Conservation (phyloP, 768 basidiomycete species). For the Leccinellum albellum region DNA sequence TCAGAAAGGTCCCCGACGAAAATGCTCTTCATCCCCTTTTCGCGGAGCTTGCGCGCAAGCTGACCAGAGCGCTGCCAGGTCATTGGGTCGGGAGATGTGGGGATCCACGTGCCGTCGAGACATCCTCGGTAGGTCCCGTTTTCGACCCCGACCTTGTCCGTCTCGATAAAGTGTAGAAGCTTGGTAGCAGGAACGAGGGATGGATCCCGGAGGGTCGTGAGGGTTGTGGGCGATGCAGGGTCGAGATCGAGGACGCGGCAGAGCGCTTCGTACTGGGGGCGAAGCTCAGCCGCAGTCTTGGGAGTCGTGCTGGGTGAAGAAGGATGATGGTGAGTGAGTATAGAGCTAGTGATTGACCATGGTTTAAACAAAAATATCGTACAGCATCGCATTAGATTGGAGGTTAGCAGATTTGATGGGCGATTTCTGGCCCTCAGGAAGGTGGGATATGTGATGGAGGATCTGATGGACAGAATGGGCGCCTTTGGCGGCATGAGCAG, state of each 20-base stretch:
- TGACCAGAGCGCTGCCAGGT: slow-evolving; percentile 62
- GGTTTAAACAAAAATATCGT: slow-evolving; percentile 19
- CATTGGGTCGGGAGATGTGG: slow-evolving; percentile 54
- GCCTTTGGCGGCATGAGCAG: slow-evolving; percentile 35
- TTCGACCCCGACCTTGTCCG: slow-evolving; percentile 45
- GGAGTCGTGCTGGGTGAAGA: slow-evolving; percentile 44
- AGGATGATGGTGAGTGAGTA: neutral
- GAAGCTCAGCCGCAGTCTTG: slow-evolving; percentile 54
- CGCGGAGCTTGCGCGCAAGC: slow-evolving; percentile 50
- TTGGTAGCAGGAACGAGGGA: slow-evolving; percentile 42
- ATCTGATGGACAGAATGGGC: slow-evolving; percentile 75
- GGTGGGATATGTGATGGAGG: slow-evolving; percentile 62
- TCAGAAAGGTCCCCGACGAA: slow-evolving; percentile 67
- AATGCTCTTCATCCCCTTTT: slow-evolving; percentile 58
- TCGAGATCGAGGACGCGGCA: slow-evolving; percentile 55
- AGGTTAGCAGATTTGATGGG: slow-evolving; percentile 66
- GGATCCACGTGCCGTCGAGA: slow-evolving; percentile 57
- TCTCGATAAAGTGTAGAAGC: slow-evolving; percentile 59
- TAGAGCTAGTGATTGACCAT: neutral
- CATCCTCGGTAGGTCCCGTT: slow-evolving; percentile 69
- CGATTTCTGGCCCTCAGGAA: slow-evolving; percentile 51
- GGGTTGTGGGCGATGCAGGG: slow-evolving; percentile 44
- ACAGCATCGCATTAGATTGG: slow-evolving; percentile 77
- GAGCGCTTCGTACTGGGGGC: slow-evolving; percentile 61
- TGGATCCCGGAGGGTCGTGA: slow-evolving; percentile 51